Percentiles rank a stretch among this genome's conserved stretches.
Evolutionary conservation across 2,329 filamentous ascomycete genomes (phyloP).

Genomic region (Cyphellophora attinorum): DNA sequence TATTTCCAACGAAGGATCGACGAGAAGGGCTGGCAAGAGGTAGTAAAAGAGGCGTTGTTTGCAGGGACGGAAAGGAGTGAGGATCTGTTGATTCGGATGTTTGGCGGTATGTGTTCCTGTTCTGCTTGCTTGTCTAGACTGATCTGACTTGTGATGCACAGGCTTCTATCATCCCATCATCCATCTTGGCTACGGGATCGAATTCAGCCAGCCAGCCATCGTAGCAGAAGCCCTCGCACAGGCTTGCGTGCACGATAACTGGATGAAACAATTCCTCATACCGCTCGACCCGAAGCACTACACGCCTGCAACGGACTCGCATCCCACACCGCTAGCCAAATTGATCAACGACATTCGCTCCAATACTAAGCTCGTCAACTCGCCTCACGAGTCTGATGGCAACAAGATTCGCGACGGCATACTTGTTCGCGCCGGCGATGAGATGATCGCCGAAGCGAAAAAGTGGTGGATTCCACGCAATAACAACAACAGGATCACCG

Average conservation of each 20-base stretch:
- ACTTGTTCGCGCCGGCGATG: conserved; percentile 50
- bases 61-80: conserved; percentile 54
- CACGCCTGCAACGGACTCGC: conserved; percentile 3
- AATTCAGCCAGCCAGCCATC: conserved; percentile 66
- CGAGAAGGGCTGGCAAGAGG: conserved; percentile 46
- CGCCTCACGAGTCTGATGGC: conserved; percentile 42
- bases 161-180: conserved; percentile 68
- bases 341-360: conserved; percentile 52
- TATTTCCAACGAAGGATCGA: conserved; percentile 72
- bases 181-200: conserved; percentile 71
- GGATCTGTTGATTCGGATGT: conserved; percentile 60
- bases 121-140: background rate
- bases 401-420: conserved; percentile 64
- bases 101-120: conserved; percentile 38
- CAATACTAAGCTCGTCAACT: conserved; percentile 47
- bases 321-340: conserved; percentile 35
- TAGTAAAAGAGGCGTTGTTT: conserved; percentile 51
- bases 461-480: conserved; percentile 42
- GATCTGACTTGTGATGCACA: conserved; percentile 11
- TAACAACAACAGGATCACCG: no score
- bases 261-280: conserved; percentile 11
- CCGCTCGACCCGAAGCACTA: conserved; percentile 11
- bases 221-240: conserved; percentile 69
- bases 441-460: conserved; percentile 53
- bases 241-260: conserved; percentile 51